Base-by-base conservation (phyloP, 495 filamentous ascomycete genomes). In the Lineolata rhizophorae region DNA sequence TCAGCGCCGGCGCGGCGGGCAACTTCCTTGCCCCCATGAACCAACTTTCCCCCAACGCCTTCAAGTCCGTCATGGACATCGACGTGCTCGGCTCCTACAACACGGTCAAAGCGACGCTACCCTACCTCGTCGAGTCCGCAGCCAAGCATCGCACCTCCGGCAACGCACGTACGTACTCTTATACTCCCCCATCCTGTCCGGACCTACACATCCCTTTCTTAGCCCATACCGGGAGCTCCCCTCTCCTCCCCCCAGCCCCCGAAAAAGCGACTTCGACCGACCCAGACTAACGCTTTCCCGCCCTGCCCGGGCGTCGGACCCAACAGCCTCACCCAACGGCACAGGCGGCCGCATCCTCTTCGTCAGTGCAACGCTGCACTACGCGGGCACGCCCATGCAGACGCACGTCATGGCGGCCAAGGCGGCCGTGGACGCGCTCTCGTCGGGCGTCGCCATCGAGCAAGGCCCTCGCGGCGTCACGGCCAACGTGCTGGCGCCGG, bases 11-110 rank as follows among this genome's bases (percentile, higher is more conserved):
- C 30, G 87, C 87, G 18, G 87, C 87, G 9, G 87, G 87, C 20
- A 97, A 97, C 53, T 97, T 97, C 61, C 65, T 97, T 15, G 75
- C 85, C 4, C 75, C 85, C 1, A 79, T 95, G 41, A 57, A 71
- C 15, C 73, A 74, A 36, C 64, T 94, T 2, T 76, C 67, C 1
- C 53, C 74, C 27, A 94, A 94, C 47, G 87, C 79, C 12, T 93
- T 97, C 67, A 92, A 83, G 51, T 61, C 78, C 0, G 87, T 97
- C 25, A 83, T 97, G 40, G 87, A 97, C 28, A 97, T 97, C 44
- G 87, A 97, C 48, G 72, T 92, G 1, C 51, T 93, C 18, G 87
- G 87, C 18, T 87, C 79, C 3, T 97, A 75, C 52, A 90, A 95
- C 53, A 93, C 81, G 4, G 61, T 92, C 41, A 97, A 97, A 56